These are phyloP conservation scores for Rhipidocladum racemiflorum DNA, from an alignment of 176 grass and related monocot species.

Conservation along the genomic window DNA sequence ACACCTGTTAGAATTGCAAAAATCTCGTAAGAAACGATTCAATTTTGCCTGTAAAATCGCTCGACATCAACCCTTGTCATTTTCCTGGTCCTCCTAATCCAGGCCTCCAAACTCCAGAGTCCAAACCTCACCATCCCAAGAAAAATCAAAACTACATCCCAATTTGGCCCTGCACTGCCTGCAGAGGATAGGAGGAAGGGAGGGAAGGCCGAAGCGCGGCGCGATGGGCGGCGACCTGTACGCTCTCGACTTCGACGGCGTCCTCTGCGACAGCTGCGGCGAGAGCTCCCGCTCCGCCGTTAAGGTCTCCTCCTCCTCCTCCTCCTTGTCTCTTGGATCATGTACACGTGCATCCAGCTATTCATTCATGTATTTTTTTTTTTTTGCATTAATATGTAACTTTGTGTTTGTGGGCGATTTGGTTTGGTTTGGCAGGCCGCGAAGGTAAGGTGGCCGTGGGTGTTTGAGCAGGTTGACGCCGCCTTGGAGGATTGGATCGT, in stretches of 20 bases:
- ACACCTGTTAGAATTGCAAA: too few relatives aligned
- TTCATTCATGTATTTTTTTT: too few relatives aligned
- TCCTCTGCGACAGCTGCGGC: conserved; percentile 91
- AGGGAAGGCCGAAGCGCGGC: background rate
- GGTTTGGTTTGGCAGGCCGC: conserved; percentile 57
- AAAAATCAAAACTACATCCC: background rate
- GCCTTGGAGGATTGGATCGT: conserved; percentile 75
- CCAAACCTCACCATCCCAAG: background rate
- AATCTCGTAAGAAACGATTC: too few relatives aligned
- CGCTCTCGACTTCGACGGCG: conserved; percentile 91
- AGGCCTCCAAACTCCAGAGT: background rate
- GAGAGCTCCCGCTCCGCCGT: conserved; percentile 93
- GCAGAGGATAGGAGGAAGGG: background rate
- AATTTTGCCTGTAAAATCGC: too few relatives aligned
- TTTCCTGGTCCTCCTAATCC: background rate
- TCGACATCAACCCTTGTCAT: background rate
- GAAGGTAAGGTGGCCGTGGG: conserved; percentile 75
- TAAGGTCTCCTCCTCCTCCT: conserved; percentile 38
- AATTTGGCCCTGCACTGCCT: background rate
- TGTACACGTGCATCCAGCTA: too few relatives aligned
- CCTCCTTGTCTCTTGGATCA: background rate
- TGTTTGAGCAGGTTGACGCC: conserved; percentile 59
- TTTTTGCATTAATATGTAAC: too few relatives aligned
- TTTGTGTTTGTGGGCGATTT: background rate
- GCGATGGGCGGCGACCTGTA: conserved; percentile 68